Evolutionary conservation across 208 protist genomes (phyloP).

Genomic region (Trichomonas tenax): DNA sequence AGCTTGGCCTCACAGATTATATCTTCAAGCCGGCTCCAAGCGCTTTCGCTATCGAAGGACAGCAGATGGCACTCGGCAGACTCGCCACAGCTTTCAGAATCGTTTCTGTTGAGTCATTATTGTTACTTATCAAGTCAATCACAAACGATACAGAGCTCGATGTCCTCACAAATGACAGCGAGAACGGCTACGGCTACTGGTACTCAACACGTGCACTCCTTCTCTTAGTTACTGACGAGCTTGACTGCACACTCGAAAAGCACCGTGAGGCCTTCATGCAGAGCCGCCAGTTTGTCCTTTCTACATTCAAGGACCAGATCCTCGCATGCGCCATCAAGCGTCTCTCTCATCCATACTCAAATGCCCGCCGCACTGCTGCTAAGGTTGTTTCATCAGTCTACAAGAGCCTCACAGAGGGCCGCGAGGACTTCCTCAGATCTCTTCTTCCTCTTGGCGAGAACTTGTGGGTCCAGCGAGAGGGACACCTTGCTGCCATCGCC

Average conservation of each 20-base stretch:
- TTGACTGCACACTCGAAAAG: neutral
- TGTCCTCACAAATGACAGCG: neutral
- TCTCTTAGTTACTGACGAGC: neutral
- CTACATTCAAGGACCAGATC: neutral
- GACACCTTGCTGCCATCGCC: neutral
- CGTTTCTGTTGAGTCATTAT: neutral
- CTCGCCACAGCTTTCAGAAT: neutral
- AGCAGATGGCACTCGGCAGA: neutral
- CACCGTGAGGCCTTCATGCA: neutral
- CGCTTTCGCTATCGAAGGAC: neutral
- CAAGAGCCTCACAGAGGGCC: too few species aligned
- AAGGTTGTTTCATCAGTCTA: neutral
- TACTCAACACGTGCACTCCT: constrained; percentile 3
- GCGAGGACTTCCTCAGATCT: neutral
- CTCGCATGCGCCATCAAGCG: neutral
- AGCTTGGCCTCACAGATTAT: neutral
- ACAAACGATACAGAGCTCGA: neutral
- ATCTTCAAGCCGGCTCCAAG: neutral
- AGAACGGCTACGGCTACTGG: neutral
- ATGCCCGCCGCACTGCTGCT: neutral
- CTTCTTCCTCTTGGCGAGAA: neutral
- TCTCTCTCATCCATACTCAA: neutral
- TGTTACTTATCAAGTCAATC: neutral
- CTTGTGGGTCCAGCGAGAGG: neutral
- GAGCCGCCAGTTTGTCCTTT: neutral